Evolutionary conservation across 306 rosid genomes (phyloP), one percentile per base, ranked within the genome.

Genomic region (Canavalia gladiata): DNA sequence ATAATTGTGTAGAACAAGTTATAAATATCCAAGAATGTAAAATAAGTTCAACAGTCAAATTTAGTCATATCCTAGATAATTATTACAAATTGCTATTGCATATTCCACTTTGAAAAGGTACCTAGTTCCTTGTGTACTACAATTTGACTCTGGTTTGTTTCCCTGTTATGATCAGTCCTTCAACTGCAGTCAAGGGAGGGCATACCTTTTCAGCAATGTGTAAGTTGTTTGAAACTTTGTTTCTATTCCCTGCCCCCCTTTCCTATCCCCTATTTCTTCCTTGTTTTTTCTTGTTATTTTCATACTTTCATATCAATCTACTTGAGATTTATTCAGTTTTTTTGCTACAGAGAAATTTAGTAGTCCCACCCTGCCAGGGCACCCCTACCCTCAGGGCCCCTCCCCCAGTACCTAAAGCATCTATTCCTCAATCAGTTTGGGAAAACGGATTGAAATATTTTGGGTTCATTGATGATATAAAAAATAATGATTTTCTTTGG

Each of bases 191-290:
- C 85, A 37, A 78, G 97, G 97, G 86, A 93, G 88, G 75, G 99
- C 99, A 41, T 93, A 83, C 80, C 92, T 95, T 54, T 87, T 95
- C 87, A 87, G 89, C 90, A 89, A 85, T 64, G 99, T 93, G 97
- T 93, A 85, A 95, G 99, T 84, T 86, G 51, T 75, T 62, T 80
- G 72, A 34, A 25, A 72, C 30, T 45, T 33, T 72, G 43, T 60
- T 51, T 60, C 28, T 41, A 13, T 34, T 66, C 77, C 60, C 58
- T 74, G 47, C 1, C 9, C 34, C 37, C 41, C 11, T 46, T 3
- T 9, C 13, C 3, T 50, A 4, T 46, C 46, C 70, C 28, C 5
- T 58, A 3, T 51, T 49, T 28, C 57, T 46, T 58, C 10, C 43
- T 30, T 37, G 8, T 0, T 39, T 57, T 35, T 58, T 18, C 6